Evolutionary conservation across 805 yeast genomes (phyloP).

Genomic region (Torulaspora gathmanii): DNA sequence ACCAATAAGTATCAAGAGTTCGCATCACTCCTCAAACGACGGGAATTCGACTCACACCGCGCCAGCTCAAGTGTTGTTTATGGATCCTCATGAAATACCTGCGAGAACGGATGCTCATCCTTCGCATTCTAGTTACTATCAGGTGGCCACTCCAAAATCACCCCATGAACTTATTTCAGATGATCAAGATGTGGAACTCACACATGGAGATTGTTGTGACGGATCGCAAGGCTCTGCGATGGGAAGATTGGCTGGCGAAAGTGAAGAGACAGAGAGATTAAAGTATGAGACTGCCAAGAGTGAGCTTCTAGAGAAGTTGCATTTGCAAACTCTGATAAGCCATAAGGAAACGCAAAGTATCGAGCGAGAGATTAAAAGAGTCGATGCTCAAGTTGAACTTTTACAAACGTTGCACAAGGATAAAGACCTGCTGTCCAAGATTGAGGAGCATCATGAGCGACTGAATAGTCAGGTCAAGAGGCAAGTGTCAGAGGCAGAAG

Average conservation of each 20-base stretch:
- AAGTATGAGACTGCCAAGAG: conserved; percentile 33
- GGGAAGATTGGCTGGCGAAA: conserved; percentile 18
- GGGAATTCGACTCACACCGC: neutral
- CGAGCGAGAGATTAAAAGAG: conserved; percentile 51
- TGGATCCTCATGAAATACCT: conserved; percentile 13
- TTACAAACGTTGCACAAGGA: conserved; percentile 43
- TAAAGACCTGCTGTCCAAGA: conserved; percentile 23
- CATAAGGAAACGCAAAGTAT: conserved; percentile 51
- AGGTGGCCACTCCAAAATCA: conserved; percentile 43
- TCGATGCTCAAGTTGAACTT: conserved; percentile 53
- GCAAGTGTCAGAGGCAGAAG: conserved; percentile 37
- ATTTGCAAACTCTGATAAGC: conserved; percentile 55
- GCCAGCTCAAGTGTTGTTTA: conserved; percentile 12
- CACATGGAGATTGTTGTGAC: conserved; percentile 5
- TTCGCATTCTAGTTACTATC: conserved; percentile 28
- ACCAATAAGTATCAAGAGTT: conserved; percentile 1
- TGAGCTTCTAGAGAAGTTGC: conserved; percentile 44
- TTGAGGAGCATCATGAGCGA: conserved; percentile 19
- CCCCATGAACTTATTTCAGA: conserved; percentile 38
- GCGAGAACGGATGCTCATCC: conserved; percentile 11
- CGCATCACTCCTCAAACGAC: conserved; percentile 2
- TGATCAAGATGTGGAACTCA: conserved; percentile 20
- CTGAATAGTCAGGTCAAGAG: conserved; percentile 11
- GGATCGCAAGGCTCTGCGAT: conserved; percentile 4
- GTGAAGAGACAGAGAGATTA: conserved; percentile 31